Base-by-base conservation (phyloP, 2,329 filamentous ascomycete genomes). In the Ophiostoma novo-ulmi region DNA sequence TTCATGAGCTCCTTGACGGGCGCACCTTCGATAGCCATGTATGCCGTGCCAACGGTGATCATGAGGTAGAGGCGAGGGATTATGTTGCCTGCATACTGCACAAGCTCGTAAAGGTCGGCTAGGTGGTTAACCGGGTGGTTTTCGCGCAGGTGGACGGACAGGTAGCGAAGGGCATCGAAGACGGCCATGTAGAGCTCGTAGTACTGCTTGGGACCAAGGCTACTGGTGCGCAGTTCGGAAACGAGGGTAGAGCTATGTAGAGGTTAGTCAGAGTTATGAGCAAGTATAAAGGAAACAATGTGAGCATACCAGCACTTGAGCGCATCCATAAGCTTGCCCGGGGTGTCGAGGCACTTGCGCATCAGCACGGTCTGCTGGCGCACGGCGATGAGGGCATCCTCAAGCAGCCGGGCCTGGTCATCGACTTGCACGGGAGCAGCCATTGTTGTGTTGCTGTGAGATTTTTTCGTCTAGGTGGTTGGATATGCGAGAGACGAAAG, bases 1-100 rank as follows among this genome's bases (percentile, higher is more conserved):
- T 99, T 99, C 95, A 99, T 99, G 73, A 99, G 93, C 83, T 99
- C 95, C 82, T 99, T 99, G 75, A 99, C 95, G 0, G 95, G 95
- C 71, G 96, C 95, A 85, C 98, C 95, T 77, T 95, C 91, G 78
- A 99, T 96, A 36, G 92, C 90, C 95, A 99, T 99, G 84, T 99
- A 99, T 67, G 97, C 96, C 2, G 95, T 99, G 71, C 95, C 95
- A 55, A 99, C 96, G 0, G 96, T 99, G 77, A 99, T 95, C 96
- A 99, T 99, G 72, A 99, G 89, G 80, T 99, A 99, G 73, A 99
- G 84, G 74, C 95, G 89, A 35, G 95, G 95, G 72, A 99, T 90
- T 75, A 99, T 98, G 79, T 99, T 99, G 74, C 96, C 95, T 70
- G 94, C 94, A 88, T 97, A 74, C 79, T 98, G 94, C 20, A 98